phyloP scores from a whole-genome alignment of 192 early-diverging fungal genomes.

The Coemansia javaensis region DNA sequence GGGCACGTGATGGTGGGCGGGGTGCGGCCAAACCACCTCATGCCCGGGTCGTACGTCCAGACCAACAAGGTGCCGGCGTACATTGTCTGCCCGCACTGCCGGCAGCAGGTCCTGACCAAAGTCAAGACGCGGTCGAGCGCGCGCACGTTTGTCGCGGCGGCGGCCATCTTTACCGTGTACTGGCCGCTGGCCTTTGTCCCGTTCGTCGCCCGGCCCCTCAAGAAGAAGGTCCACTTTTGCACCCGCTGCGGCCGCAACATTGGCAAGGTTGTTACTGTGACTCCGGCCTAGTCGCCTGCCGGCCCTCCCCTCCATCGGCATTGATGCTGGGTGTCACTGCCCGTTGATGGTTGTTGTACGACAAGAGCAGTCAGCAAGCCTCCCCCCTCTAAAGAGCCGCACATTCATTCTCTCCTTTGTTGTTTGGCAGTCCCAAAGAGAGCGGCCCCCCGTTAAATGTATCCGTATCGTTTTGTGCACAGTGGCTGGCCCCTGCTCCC shows the following conservation, averaged over 20 bases:
- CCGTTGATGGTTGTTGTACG: too few species aligned
- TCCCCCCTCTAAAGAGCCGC: too few species aligned
- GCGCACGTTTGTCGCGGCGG: conserved; percentile 31
- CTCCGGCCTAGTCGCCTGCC: conserved; percentile 12
- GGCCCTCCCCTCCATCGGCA: too few species aligned
- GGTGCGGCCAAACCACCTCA: conserved; percentile 8
- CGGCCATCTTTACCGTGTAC: conserved; percentile 30
- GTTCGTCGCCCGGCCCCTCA: conserved; percentile 30
- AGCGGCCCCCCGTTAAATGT: too few species aligned
- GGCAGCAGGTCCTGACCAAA: conserved; percentile 21
- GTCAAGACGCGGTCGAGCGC: conserved; percentile 25
- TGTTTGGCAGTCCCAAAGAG: too few species aligned
- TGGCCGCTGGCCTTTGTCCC: conserved; percentile 42
- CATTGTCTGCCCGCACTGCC: conserved; percentile 32
- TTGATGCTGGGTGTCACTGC: too few species aligned
- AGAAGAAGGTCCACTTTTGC: conserved; percentile 35
- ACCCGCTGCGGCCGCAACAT: conserved; percentile 31
- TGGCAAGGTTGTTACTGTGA: conserved; percentile 33
- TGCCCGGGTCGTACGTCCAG: conserved; percentile 27
- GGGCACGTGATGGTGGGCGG: conserved; percentile 21
- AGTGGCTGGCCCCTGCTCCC: too few species aligned
- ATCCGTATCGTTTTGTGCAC: too few species aligned
- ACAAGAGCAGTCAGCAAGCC: too few species aligned
- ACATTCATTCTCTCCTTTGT: too few species aligned
- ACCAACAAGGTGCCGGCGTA: conserved; percentile 24